Evolutionary conservation across 441 rosid genomes (phyloP), one percentile per base, ranked within the genome.

Genomic region (Mallotus japonicus): DNA sequence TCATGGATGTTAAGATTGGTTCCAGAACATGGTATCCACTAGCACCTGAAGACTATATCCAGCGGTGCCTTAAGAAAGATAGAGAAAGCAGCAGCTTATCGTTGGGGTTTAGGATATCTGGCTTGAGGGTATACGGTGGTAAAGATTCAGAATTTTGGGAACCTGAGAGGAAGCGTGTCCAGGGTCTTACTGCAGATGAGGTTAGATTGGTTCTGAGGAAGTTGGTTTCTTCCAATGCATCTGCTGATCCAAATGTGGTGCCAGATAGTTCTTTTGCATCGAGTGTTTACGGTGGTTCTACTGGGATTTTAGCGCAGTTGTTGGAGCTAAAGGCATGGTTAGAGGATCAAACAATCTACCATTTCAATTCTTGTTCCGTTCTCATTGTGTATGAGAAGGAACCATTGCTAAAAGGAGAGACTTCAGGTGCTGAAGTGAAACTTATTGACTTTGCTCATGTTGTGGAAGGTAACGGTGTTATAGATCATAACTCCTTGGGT

Each of bases 361-460:
- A 90, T 83, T 89, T 96, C 81, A 79, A 88, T 79, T 90, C 98
- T 16, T 90, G 96, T 84, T 96, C 98, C 17, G 81, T 93, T 75
- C 89, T 96, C 10, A 72, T 96, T 81, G 62, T 88, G 7, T 90
- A 80, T 72, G 97, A 88, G 32, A 87, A 89, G 78, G 93, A 87
- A 37, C 76, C 81, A 14, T 40, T 82, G 58, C 65, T 82, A 71
- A 67, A 73, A 8, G 88, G 85, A 65, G 78, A 37, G 56, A 60
- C 69, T 74, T 77, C 83, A 63, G 69, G 79, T 46, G 85, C 88
- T 34, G 78, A 78, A 79, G 83, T 92, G 12, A 93, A 90, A 78
- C 98, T 96, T 62, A 79, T 96, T 49, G 99, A 96, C 87, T 96
- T 96, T 74, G 98, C 99, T 71, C 99, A 96, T 82, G 94, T 90